Evolutionary conservation across 108 stramenopile species (phyloP), one percentile per base, ranked within the genome.

Genomic region (Nannochloropsis salina): DNA sequence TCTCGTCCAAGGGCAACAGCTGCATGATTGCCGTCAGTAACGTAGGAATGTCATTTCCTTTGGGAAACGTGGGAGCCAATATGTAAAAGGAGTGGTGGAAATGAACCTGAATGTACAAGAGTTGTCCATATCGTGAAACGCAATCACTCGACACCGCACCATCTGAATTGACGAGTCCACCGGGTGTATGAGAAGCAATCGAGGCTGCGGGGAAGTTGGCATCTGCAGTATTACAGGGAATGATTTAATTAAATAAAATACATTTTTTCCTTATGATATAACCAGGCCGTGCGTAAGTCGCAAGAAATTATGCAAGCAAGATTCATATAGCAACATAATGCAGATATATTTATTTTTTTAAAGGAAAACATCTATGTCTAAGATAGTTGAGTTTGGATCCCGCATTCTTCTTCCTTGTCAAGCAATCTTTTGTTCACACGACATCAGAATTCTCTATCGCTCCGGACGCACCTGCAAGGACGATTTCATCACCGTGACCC

Each of bases 121-220:
- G 31, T 31, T 31, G 31, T 31, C 31, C 0, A 31, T 31, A 31
- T 31, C 31, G 31, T 31, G 31, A 31, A 31, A 31, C 31, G 0
- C 31, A 31, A 31, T 31, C 31, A 31, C 31, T 31, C 31, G 31
- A 31, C 31, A 31, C 31, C 61, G 61, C 61, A 74, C 61, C 61
- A n/a, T 74, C 61, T n/a, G 61, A 15, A 74, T 74, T 74, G 61
- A 74, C 61, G n/a, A 74, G 61, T n/a, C 61, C 61, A n/a, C 61
- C 61, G 20, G 61, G 61, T 8, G 61, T 74, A n/a, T 74, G 61
- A n/a, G 61, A 74, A n/a, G 61, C 61, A n/a, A 74, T 74, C 4
- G 61, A 74, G 61, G 61, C 61, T 15, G 61, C 61, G 61, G 61
- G 61, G 61, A 74, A 74, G n/a, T 74, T 74, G 61, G 61, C 61